phyloP scores from a whole-genome alignment of 2,329 filamentous ascomycete genomes.

The Cladophialophora bantiana region DNA sequence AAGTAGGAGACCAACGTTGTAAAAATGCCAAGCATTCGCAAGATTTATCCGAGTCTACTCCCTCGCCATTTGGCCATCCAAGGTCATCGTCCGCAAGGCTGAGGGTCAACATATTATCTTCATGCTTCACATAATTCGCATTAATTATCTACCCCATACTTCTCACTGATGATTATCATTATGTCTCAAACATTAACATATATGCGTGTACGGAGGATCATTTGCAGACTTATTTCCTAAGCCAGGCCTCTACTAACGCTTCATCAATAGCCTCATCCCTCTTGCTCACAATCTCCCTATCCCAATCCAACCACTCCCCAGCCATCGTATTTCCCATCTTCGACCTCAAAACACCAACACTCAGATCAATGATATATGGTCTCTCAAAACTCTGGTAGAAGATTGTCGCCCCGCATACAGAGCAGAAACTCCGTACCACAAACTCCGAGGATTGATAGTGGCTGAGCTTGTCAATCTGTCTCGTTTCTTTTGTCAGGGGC shows the following conservation, averaged over 20 bases:
- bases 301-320: slow-evolving; percentile 69
- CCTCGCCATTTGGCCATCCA: too few species aligned
- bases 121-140: not conserved
- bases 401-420: slow-evolving; percentile 66
- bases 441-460: slow-evolving; percentile 62
- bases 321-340: slow-evolving; percentile 59
- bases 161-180: too few species aligned
- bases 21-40: not conserved
- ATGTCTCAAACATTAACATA: too few species aligned
- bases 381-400: slow-evolving; percentile 66
- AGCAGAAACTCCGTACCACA: slow-evolving; percentile 68
- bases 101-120: not conserved
- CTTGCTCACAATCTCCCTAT: slow-evolving; percentile 64
- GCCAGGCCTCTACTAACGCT: slow-evolving; percentile 41
- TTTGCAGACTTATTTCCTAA: slow-evolving; percentile 30
- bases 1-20: not conserved
- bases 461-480: slow-evolving; percentile 46
- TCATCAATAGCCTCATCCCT: slow-evolving; percentile 58
- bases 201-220: too few species aligned
- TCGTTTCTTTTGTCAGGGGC: slow-evolving; percentile 45
- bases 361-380: slow-evolving; percentile 67
- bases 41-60: too few species aligned
- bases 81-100: not conserved
- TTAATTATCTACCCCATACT: not conserved
- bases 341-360: slow-evolving; percentile 63